A percentile compares a stretch with the other conserved stretches of the same genome.
phyloP scores from a whole-genome alignment of 2,329 filamentous ascomycete species.

The Penicillium sp. region DNA sequence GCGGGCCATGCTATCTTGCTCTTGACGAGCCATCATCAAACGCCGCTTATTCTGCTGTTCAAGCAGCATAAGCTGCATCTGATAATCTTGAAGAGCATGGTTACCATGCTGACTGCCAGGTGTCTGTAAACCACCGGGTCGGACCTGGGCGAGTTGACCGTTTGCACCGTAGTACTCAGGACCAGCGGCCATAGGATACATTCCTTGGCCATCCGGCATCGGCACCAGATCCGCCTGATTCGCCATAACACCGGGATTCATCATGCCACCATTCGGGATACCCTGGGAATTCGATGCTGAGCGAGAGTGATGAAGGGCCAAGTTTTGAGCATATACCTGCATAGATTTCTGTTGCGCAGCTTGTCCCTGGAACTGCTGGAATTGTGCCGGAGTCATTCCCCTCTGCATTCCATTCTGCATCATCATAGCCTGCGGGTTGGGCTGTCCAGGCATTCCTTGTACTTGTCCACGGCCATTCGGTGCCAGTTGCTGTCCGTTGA shows the following conservation, averaged over 20 bases:
- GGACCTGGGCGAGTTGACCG: constrained; percentile 54
- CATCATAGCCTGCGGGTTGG: constrained; percentile 55
- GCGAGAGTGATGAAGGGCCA: constrained; percentile 75
- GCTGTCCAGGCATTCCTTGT: constrained; percentile 70
- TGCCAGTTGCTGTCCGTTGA: constrained; percentile 76
- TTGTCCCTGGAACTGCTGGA: constrained; percentile 63
- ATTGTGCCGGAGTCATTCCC: constrained; percentile 72
- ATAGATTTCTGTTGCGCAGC: constrained; percentile 77
- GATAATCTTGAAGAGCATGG: constrained; percentile 67
- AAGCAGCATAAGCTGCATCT: constrained; percentile 68
- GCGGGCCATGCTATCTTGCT: constrained; percentile 62
- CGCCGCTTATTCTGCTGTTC: constrained; percentile 69
- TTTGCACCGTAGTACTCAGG: constrained; percentile 58
- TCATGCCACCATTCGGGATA: constrained; percentile 72
- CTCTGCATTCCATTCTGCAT: constrained; percentile 69
- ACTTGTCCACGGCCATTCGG: constrained; percentile 68
- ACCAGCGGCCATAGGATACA: constrained; percentile 42
- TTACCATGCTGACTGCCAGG: constrained; percentile 50
- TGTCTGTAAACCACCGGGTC: constrained; percentile 41
- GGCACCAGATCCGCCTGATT: constrained; percentile 81
- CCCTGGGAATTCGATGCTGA: constrained; percentile 77
- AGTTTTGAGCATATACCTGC: constrained; percentile 80
- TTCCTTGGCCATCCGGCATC: constrained; percentile 61
- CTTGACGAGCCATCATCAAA: constrained; percentile 65
- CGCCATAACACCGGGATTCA: constrained; percentile 64